phyloP scores from a whole-genome alignment of 1,284 basidiomycete species.

The Fomitopsis palustris region DNA sequence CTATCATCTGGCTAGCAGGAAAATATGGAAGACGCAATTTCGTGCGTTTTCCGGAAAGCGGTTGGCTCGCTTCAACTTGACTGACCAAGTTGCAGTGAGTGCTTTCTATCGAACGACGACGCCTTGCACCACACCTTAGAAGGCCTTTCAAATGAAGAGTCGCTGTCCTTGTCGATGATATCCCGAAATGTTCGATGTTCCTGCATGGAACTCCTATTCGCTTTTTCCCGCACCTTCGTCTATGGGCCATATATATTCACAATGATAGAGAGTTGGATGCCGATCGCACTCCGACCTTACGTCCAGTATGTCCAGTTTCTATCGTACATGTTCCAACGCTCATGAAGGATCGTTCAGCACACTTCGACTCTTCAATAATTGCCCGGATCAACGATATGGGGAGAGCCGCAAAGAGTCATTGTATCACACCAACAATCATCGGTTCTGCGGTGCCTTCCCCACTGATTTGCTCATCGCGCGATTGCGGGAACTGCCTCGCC shows the following conservation, averaged over 20 bases:
- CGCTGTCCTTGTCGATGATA: neutral
- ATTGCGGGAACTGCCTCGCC: neutral
- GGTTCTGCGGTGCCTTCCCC: neutral
- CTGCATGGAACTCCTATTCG: neutral
- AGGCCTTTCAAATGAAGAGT: neutral
- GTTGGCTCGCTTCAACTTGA: too few species aligned
- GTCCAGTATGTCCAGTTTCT: neutral
- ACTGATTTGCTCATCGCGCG: neutral
- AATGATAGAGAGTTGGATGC: too few species aligned
- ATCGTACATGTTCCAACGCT: neutral
- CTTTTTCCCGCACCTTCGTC: neutral
- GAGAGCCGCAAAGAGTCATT: neutral
- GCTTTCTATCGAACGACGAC: neutral
- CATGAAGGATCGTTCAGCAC: neutral
- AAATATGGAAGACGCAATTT: too few species aligned
- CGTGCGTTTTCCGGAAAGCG: too few species aligned
- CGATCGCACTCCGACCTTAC: neutral
- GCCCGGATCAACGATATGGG: neutral
- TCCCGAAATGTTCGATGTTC: neutral
- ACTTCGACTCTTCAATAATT: neutral
- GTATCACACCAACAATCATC: neutral
- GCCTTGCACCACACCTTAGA: neutral
- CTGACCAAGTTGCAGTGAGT: neutral
- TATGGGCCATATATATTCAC: neutral
- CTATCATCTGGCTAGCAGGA: too few species aligned